Base-by-base conservation (phyloP, 1,284 basidiomycete genomes). In the Coriolopsis trogii region DNA sequence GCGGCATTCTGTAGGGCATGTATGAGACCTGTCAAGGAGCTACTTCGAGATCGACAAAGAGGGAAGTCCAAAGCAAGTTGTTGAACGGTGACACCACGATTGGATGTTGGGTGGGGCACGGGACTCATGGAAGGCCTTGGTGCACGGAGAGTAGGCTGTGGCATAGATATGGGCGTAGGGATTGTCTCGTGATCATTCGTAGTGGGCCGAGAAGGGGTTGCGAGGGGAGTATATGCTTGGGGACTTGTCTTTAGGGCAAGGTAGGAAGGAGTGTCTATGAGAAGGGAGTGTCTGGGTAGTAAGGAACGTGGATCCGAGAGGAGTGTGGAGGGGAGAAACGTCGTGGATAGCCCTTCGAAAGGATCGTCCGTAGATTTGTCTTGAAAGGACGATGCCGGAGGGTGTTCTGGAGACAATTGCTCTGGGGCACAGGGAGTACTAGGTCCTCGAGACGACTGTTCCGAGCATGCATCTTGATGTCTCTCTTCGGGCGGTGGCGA, bases 51-150 rank as follows among this genome's bases (percentile, higher is more conserved):
- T 21, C 47, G 40, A 26, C 44, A 43, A 13, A 51, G 26, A 10
- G 57, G 53, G 6, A 59, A 51, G 25, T 55, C 53, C 13, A 59
- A 40, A 2, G 57, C 57, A 10, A 59, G 51, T 10, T 47, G 47
- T 18, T 51, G 53, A 6, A 55, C 53, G 1, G 57, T 59, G 7
- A 59, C 44, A 7, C 38, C 41, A 8, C 57, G 53, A n/a, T 59
- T 53, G 1, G 48, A 25, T 5, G 36, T 41, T 21, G 49, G 16
- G 20, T 40, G 26, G 18, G 47, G 40, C 23, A 7, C 31, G 12
- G 40, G 6, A 3, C 30, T 28, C 26, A 24, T 13, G 20, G 30
- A 6, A n/a, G 21, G 39, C 18, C 46, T 28, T 20, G 28, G 15
- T 15, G 25, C 10, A 6, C 20, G 1, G 12, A 28, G 10, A n/a